Evolutionary conservation across 2,329 filamentous ascomycete genomes (phyloP).

Genomic region (Colletotrichum lini): DNA sequence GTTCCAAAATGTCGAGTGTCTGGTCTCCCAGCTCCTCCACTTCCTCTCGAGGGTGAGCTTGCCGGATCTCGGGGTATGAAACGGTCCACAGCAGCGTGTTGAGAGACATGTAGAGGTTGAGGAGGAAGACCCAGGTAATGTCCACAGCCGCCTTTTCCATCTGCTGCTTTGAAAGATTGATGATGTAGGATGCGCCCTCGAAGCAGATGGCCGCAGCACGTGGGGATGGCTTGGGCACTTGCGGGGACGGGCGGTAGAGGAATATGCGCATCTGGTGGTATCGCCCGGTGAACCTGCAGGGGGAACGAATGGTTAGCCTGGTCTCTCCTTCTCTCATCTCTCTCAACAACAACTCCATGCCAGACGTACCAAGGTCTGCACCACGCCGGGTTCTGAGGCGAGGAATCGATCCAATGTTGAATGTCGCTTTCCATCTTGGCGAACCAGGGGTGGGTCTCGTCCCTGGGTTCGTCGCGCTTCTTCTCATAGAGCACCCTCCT

Average conservation of each 20-base stretch:
- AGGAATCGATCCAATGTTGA: slow-evolving; percentile 82
- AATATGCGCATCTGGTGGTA: slow-evolving; percentile 92
- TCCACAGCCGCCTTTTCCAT: slow-evolving; percentile 83
- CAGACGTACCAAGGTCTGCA: slow-evolving; percentile 82
- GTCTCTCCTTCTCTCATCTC: no score
- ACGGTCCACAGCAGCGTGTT: slow-evolving; percentile 94
- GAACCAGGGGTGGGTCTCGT: slow-evolving; percentile 92
- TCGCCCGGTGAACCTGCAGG: slow-evolving; percentile 71
- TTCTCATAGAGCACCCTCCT: slow-evolving; percentile 87
- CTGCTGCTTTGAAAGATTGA: slow-evolving; percentile 84
- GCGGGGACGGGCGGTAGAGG: slow-evolving; percentile 91
- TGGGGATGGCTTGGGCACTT: slow-evolving; percentile 87
- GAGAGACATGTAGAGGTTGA: slow-evolving; percentile 90
- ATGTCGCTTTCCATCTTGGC: slow-evolving; percentile 83
- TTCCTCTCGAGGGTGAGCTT: slow-evolving; percentile 79
- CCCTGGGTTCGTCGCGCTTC: slow-evolving; percentile 81
- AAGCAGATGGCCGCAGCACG: slow-evolving; percentile 87
- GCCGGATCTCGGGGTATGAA: slow-evolving; percentile 87
- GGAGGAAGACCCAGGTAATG: slow-evolving; percentile 93
- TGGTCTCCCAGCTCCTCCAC: slow-evolving; percentile 82
- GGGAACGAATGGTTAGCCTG: slow-evolving; percentile 32
- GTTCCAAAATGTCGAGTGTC: slow-evolving; percentile 83
- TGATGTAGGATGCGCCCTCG: slow-evolving; percentile 85
- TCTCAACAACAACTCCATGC: neutral
- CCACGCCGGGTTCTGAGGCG: slow-evolving; percentile 79